A percentile compares a stretch with the other conserved stretches of the same genome.
Conservation (phyloP, 2,329 filamentous ascomycete species). For the Neobulgaria alba region DNA sequence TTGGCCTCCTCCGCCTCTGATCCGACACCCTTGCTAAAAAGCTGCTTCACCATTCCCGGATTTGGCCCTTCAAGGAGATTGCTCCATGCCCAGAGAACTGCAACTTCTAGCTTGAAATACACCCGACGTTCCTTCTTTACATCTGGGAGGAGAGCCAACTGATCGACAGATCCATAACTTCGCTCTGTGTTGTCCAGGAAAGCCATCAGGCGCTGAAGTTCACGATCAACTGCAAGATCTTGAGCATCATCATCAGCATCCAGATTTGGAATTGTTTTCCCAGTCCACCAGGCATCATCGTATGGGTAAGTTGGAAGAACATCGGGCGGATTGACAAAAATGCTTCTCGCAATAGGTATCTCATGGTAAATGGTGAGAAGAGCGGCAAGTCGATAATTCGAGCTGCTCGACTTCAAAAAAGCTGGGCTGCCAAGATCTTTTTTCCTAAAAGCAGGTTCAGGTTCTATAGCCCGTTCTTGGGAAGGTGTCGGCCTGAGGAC, state of each 20-base stretch:
- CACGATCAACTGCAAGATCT: constrained; percentile 30
- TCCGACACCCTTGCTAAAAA: constrained; percentile 23
- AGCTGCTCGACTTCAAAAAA: constrained; percentile 40
- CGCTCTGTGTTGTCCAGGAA: constrained; percentile 54
- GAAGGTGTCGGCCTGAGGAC: constrained; percentile 31
- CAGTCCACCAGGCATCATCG: constrained; percentile 54
- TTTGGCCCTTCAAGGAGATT: constrained; percentile 9
- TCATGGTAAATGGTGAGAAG: constrained; percentile 51
- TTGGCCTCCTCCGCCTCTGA: constrained; percentile 11
- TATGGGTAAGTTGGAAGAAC: constrained; percentile 43
- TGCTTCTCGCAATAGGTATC: constrained; percentile 50
- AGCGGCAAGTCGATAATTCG: constrained; percentile 36
- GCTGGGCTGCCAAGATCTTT: constrained; percentile 39
- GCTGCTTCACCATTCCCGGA: constrained; percentile 12
- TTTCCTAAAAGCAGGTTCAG: constrained; percentile 35
- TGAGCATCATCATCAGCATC: constrained; percentile 11
- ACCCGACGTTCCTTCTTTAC: constrained; percentile 12
- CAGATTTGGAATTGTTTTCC: constrained; percentile 36
- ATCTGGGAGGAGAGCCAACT: constrained; percentile 30
- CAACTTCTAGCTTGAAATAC: constrained; percentile 19
- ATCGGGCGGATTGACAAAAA: constrained; percentile 38
- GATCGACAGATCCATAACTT: constrained; percentile 47
- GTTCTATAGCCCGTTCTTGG: constrained; percentile 24
- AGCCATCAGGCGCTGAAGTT: constrained; percentile 53
- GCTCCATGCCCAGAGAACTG: constrained; percentile 22